These are phyloP conservation scores for Prunus armeniaca DNA, from an alignment of 306 rosid genomes.

Conservation along the genomic window DNA sequence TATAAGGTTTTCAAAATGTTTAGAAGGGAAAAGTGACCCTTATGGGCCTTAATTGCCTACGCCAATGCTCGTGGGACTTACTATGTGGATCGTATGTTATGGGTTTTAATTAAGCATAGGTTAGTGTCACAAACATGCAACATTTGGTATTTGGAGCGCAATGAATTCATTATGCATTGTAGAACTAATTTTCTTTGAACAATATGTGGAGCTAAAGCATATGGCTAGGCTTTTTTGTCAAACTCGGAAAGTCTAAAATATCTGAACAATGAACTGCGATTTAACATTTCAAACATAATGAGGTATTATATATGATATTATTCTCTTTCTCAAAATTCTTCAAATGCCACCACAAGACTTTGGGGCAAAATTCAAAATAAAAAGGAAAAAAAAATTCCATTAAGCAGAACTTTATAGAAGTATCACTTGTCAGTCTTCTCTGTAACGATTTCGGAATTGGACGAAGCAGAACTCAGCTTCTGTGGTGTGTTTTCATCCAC, in stretches of 20 bases:
- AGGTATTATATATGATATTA: constrained; percentile 63
- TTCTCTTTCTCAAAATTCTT: background rate
- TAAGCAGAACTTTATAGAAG: no score
- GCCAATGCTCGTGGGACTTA: no score
- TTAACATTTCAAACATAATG: constrained; percentile 32
- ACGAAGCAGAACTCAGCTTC: constrained; percentile 54
- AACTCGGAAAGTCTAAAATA: background rate
- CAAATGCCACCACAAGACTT: background rate
- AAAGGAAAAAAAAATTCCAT: background rate
- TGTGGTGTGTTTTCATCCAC: constrained; percentile 39
- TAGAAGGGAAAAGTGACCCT: no score
- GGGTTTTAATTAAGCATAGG: no score
- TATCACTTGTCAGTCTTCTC: constrained; percentile 7
- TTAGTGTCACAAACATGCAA: no score
- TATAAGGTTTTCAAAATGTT: no score
- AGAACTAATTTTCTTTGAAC: no score
- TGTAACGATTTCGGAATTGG: constrained; percentile 27
- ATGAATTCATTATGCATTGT: no score
- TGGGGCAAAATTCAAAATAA: background rate
- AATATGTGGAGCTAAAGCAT: background rate
- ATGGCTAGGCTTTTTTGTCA: no score
- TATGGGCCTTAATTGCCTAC: no score
- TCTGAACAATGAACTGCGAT: background rate
- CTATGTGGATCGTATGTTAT: no score
- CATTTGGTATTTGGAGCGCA: no score